These are phyloP conservation scores for Aspergillus sp. DNA, from an alignment of 2,329 filamentous ascomycete species.

Conservation along the genomic window DNA sequence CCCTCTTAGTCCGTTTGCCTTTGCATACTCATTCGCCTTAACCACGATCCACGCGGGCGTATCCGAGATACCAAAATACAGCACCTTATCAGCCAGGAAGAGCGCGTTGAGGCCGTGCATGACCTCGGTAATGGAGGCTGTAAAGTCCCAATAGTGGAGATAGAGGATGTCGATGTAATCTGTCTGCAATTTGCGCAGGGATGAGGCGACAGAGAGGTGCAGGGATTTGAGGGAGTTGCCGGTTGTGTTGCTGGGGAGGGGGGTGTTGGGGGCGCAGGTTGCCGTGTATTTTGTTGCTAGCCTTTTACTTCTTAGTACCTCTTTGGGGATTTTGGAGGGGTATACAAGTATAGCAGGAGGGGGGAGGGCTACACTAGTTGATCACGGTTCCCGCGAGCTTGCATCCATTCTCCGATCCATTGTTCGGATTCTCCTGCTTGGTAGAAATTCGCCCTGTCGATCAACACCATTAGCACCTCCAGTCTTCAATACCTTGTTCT, in stretches of 20 bases:
- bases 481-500: too few relatives aligned
- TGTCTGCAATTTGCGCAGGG: slow-evolving; percentile 28
- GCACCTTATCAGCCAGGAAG: slow-evolving; percentile 55
- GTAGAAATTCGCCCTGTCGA: slow-evolving; percentile 39
- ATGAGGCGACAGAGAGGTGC: slow-evolving; percentile 18
- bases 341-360: too few relatives aligned
- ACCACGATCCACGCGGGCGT: slow-evolving; percentile 59
- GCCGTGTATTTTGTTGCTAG: slow-evolving; percentile 50
- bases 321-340: too few relatives aligned
- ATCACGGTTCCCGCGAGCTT: slow-evolving; percentile 39
- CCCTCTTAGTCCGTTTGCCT: slow-evolving; percentile 59
- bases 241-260: slow-evolving; percentile 25
- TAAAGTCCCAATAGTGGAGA: slow-evolving; percentile 54
- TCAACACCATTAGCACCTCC: too few relatives aligned
- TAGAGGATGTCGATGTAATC: slow-evolving; percentile 32
- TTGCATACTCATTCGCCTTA: slow-evolving; percentile 53
- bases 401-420: slow-evolving; percentile 51
- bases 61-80: slow-evolving; percentile 62
- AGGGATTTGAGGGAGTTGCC: slow-evolving; percentile 31
- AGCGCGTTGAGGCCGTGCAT: slow-evolving; percentile 63
- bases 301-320: background rate
- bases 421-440: slow-evolving; percentile 43
- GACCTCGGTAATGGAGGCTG: slow-evolving; percentile 57
- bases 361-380: slow-evolving; percentile 39
- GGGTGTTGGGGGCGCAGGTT: slow-evolving; percentile 21